phyloP scores from a whole-genome alignment of 176 grass and related monocot genomes.

The Otatea glauca region DNA sequence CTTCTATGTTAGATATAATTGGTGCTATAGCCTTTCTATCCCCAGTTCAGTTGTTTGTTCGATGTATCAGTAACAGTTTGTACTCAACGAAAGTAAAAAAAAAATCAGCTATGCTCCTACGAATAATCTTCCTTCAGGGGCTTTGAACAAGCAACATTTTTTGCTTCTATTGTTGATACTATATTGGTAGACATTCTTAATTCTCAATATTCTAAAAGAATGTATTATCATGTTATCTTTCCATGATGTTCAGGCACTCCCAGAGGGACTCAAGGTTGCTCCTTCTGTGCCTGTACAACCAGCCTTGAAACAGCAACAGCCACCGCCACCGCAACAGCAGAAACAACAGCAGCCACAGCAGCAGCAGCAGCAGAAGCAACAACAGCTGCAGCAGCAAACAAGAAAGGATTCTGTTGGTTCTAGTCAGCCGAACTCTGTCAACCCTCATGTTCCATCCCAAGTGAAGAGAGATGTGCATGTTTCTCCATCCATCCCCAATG shows the following conservation, averaged over 20 bases:
- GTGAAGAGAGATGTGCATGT: conserved; percentile 52
- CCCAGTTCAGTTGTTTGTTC: conserved; percentile 20
- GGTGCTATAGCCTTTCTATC: not conserved
- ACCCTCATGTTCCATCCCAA: conserved; percentile 53
- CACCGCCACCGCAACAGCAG: conserved; percentile 24
- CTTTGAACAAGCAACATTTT: conserved; percentile 14
- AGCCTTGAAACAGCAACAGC: conserved; percentile 59
- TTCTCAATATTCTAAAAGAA: conserved; percentile 17
- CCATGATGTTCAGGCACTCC: conserved; percentile 47
- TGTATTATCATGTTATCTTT: conserved; percentile 25
- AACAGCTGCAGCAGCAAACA: conserved; percentile 32
- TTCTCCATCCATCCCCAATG: conserved; percentile 42
- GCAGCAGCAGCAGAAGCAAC: conserved; percentile 23
- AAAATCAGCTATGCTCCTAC: not conserved
- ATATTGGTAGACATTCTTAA: not conserved
- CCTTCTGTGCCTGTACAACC: conserved; percentile 49
- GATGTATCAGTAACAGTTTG: not conserved
- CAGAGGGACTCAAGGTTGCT: conserved; percentile 52
- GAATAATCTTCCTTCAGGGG: not conserved
- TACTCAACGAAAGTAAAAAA: not conserved
- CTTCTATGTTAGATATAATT: conserved; percentile 3
- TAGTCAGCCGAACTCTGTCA: conserved; percentile 52
- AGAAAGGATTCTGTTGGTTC: conserved; percentile 51
- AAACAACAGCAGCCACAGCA: conserved; percentile 15
- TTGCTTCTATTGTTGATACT: conserved; percentile 24